These are phyloP conservation scores for Andrographis paniculata DNA, from an alignment of 305 asterid species.

Conservation along the genomic window DNA sequence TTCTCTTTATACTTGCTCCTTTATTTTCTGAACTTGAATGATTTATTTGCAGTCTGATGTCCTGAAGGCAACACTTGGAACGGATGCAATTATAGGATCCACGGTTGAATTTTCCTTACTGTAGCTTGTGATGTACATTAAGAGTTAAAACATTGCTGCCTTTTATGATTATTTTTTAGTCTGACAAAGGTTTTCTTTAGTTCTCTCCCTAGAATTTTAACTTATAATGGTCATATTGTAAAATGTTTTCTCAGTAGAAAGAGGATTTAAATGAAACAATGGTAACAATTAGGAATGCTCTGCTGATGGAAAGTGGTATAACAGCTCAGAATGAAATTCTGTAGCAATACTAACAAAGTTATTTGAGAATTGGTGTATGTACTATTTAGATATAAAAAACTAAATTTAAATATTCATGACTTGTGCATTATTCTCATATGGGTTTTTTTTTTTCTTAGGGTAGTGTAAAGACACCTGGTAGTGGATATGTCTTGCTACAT, in stretches of 20 bases:
- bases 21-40: constrained; percentile 14
- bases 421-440: constrained; percentile 16
- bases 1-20: constrained; percentile 6
- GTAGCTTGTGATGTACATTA: constrained; percentile 7
- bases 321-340: not conserved
- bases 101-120: constrained; percentile 42
- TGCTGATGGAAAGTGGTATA: constrained; percentile 1
- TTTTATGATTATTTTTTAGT: constrained; percentile 1
- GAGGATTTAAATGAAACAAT: not conserved
- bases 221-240: not conserved
- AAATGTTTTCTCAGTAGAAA: not conserved
- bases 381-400: not conserved
- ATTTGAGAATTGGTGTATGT: not conserved
- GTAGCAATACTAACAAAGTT: constrained; percentile 4
- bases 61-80: constrained; percentile 90
- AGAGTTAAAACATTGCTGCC: constrained; percentile 1
- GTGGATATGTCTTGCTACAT: constrained; percentile 95
- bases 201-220: constrained; percentile 4
- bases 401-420: constrained; percentile 5
- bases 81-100: constrained; percentile 84
- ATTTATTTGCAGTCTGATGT: constrained; percentile 49
- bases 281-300: not conserved
- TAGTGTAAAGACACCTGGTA: constrained; percentile 84
- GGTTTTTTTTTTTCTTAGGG: constrained; percentile 37
- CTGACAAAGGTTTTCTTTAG: constrained; percentile 2